phyloP scores from a whole-genome alignment of 2,329 filamentous ascomycete species.

The Penicillium sp. region DNA sequence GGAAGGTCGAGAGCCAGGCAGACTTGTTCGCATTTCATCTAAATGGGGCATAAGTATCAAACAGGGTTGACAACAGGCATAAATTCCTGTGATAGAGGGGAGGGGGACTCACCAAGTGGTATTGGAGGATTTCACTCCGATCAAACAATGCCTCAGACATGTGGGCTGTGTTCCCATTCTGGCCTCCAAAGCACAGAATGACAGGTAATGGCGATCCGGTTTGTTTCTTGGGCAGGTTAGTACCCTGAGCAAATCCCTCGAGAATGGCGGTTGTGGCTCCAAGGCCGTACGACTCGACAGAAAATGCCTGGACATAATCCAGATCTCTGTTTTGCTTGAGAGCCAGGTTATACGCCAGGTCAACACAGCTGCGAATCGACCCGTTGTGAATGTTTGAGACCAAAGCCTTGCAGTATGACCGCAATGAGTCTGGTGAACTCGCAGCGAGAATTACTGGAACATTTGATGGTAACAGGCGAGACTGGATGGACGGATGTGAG shows the following conservation, averaged over 20 bases:
- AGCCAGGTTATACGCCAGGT: conserved; percentile 9
- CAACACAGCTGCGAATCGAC: too few relatives aligned
- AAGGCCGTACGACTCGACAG: too few relatives aligned
- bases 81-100: too few relatives aligned
- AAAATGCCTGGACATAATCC: not conserved
- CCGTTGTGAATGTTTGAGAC: too few relatives aligned
- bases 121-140: conserved; percentile 22
- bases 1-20: conserved; percentile 25
- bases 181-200: conserved; percentile 41
- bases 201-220: conserved; percentile 16
- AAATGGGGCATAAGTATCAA: too few relatives aligned
- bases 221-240: not conserved
- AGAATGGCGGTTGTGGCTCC: too few relatives aligned
- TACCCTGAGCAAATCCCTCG: not conserved
- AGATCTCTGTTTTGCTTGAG: not conserved
- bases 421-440: not conserved
- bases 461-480: not conserved
- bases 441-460: not conserved
- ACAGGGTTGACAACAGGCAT: too few relatives aligned
- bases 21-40: conserved; percentile 20
- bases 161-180: conserved; percentile 11
- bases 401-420: not conserved
- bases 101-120: conserved; percentile 30
- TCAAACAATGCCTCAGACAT: conserved; percentile 26
- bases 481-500: too few relatives aligned